Conservation (phyloP, 73 alveolate species). For the Blepharisma stoltei region DNA sequence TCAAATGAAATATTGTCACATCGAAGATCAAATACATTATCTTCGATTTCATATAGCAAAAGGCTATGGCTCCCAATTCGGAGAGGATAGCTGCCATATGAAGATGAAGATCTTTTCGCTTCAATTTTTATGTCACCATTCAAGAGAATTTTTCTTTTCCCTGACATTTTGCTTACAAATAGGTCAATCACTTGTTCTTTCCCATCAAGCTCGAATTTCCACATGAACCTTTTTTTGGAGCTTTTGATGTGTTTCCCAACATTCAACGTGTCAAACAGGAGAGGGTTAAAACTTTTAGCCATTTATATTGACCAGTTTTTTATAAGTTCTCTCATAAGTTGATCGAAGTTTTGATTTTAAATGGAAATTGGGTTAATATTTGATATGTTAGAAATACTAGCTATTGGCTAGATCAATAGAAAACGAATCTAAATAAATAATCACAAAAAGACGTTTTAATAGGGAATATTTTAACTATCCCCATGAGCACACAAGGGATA, state of each 20-base stretch:
- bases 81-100: conserved; percentile 12
- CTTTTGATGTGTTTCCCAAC: conserved; percentile 25
- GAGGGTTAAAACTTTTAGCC: conserved; percentile 23
- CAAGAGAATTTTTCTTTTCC: conserved; percentile 72
- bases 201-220: conserved; percentile 74
- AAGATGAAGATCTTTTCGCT: conserved; percentile 33
- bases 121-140: conserved; percentile 56
- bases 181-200: conserved; percentile 69
- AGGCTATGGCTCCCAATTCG: conserved; percentile 18
- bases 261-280: conserved; percentile 13
- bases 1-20: background rate
- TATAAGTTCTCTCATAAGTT: background rate
- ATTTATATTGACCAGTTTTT: background rate
- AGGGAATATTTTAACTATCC: too few relatives aligned
- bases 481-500: too few relatives aligned
- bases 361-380: too few relatives aligned
- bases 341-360: too few relatives aligned
- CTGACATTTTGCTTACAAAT: conserved; percentile 64
- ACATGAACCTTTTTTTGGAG: conserved; percentile 67
- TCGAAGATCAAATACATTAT: conserved; percentile 11
- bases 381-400: too few relatives aligned
- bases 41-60: background rate
- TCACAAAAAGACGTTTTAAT: too few relatives aligned
- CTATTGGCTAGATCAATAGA: too few relatives aligned
- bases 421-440: too few relatives aligned